Percentiles rank a stretch among this genome's conserved stretches.
Conservation (phyloP, 257 asterid species). For the Catharanthus roseus region DNA sequence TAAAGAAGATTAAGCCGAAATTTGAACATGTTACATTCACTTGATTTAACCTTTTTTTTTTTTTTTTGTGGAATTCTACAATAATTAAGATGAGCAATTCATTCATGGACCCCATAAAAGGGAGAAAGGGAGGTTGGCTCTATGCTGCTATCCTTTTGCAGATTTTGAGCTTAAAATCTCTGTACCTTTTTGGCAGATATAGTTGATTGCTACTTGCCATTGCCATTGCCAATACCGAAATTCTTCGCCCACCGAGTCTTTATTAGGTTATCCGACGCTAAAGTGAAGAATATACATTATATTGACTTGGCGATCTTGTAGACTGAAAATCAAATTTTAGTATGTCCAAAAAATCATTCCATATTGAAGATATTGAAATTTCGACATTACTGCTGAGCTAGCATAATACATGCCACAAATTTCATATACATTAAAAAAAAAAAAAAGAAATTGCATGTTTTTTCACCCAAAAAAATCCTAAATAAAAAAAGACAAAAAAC, state of each 20-base stretch:
- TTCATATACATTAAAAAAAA: neutral
- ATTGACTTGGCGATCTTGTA: too few species aligned
- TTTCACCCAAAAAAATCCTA: conserved; percentile 12
- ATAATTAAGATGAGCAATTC: neutral
- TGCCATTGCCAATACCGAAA: too few species aligned
- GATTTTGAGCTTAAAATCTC: conserved; percentile 7
- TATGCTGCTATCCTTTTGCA: conserved; percentile 12
- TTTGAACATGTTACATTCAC: neutral
- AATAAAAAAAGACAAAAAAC: conserved; percentile 26
- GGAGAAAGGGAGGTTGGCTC: neutral
- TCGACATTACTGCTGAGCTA: too few species aligned
- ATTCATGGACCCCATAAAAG: conserved; percentile 10
- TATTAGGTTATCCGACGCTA: too few species aligned
- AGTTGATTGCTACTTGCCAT: conserved; percentile 26
- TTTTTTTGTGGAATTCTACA: neutral
- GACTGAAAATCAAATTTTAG: too few species aligned
- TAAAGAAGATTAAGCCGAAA: conserved; percentile 3
- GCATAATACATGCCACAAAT: neutral
- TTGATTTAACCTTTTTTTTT: neutral
- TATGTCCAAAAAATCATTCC: too few species aligned
- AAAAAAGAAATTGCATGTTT: conserved; percentile 2
- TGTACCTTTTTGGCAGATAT: conserved; percentile 24
- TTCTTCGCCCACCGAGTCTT: too few species aligned
- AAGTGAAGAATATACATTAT: too few species aligned
- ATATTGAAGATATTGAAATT: too few species aligned